A percentile compares a stretch with the other conserved stretches of the same genome.
These are phyloP conservation scores for Populus hybrid DNA, from an alignment of 441 rosid genomes.

Conservation along the genomic window DNA sequence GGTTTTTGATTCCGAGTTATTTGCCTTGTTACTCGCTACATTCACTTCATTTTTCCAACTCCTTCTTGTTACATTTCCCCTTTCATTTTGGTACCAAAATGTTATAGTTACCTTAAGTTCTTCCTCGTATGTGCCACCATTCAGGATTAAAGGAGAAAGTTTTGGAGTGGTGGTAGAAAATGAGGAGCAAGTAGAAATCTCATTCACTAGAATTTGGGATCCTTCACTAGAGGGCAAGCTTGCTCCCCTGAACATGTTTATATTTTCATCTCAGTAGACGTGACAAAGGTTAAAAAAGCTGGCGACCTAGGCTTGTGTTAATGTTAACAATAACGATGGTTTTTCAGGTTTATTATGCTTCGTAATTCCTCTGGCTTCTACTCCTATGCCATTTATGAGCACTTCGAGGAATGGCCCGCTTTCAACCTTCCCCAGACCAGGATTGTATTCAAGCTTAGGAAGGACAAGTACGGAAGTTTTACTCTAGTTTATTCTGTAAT, in stretches of 20 bases:
- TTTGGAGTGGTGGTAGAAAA: slow-evolving; percentile 53
- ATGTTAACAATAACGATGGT: not conserved
- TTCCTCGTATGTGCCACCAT: not conserved
- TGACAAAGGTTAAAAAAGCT: not conserved
- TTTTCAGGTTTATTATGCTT: slow-evolving; percentile 65
- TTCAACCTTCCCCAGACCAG: slow-evolving; percentile 80
- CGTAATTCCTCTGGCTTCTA: slow-evolving; percentile 62
- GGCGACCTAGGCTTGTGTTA: not conserved
- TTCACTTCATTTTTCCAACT: not conserved
- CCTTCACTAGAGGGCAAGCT: slow-evolving; percentile 37
- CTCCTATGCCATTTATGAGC: slow-evolving; percentile 70
- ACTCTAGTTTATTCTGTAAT: not conserved
- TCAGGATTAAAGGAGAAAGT: slow-evolving; percentile 62
- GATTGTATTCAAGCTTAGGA: slow-evolving; percentile 59
- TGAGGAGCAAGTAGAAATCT: slow-evolving; percentile 67
- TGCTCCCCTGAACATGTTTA: slow-evolving; percentile 57
- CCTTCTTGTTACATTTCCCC: not conserved
- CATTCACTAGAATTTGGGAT: slow-evolving; percentile 71
- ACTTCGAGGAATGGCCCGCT: slow-evolving; percentile 67
- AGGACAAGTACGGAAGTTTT: slow-evolving; percentile 49
- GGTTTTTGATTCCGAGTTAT: too few species aligned
- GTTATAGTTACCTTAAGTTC: not conserved
- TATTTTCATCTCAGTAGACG: not conserved
- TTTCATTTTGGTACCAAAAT: not conserved
- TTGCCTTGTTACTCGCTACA: not conserved